phyloP scores from a whole-genome alignment of 306 rosid species.

The Notholithocarpus densiflorus region DNA sequence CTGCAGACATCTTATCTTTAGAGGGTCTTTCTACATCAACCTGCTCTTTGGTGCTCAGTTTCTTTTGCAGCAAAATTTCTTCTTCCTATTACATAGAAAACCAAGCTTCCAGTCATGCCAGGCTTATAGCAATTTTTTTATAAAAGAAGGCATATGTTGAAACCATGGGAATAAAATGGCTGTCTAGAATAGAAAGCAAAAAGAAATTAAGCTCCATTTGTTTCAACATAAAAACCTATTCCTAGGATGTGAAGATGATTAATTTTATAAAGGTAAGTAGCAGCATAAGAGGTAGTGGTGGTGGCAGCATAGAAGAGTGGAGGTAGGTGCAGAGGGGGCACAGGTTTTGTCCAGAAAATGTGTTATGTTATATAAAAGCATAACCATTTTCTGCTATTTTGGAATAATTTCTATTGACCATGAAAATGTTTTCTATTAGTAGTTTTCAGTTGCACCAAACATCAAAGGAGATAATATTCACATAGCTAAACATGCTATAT shows the following conservation, averaged over 20 bases:
- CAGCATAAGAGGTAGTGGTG: no score
- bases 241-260: no score
- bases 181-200: not conserved
- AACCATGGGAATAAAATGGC: not conserved
- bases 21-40: slow-evolving; percentile 45
- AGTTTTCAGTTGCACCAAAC: no score
- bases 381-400: no score
- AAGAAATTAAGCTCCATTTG: not conserved
- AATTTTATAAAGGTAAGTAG: no score
- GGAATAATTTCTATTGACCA: no score
- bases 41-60: slow-evolving; percentile 49
- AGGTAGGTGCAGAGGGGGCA: no score
- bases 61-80: slow-evolving; percentile 46
- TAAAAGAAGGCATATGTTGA: not conserved
- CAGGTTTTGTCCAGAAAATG: no score
- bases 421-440: no score
- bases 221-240: no score
- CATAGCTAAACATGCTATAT: not conserved
- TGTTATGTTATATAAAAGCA: no score
- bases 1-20: slow-evolving; percentile 56
- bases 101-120: slow-evolving; percentile 18
- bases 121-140: not conserved
- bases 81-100: slow-evolving; percentile 56
- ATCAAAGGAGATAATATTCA: not conserved
- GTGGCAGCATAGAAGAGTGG: no score